A percentile compares a stretch with the other conserved stretches of the same genome.
phyloP scores from a whole-genome alignment of 2,329 filamentous ascomycete genomes.

The Aspergillus arachidicola region DNA sequence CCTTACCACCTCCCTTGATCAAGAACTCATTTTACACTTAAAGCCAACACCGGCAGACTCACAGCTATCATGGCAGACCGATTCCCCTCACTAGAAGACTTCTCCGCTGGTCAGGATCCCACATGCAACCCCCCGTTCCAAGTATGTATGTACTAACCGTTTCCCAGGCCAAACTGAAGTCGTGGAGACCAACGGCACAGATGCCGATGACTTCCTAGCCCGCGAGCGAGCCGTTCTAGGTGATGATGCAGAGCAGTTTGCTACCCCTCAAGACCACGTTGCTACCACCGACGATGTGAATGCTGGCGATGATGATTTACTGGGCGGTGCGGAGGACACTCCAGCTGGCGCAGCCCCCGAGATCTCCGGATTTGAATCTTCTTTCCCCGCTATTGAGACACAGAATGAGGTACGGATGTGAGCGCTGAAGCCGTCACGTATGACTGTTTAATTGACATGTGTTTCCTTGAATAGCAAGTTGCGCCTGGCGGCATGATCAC shows the following conservation, averaged over 20 bases:
- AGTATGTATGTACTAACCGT: constrained; percentile 29
- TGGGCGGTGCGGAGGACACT: constrained; percentile 59
- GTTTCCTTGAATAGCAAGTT: constrained; percentile 58
- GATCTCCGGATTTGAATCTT: constrained; percentile 74
- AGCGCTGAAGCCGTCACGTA: not conserved
- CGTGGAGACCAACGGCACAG: constrained; percentile 48
- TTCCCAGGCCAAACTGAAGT: constrained; percentile 38
- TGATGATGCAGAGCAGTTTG: constrained; percentile 90
- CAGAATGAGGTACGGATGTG: constrained; percentile 65
- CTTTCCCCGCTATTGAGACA: constrained; percentile 82
- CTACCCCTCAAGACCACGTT: constrained; percentile 68
- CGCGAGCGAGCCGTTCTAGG: constrained; percentile 89
- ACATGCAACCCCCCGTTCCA: constrained; percentile 19
- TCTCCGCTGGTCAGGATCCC: constrained; percentile 59
- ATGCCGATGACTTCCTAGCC: constrained; percentile 81
- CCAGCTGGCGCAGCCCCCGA: constrained; percentile 33
- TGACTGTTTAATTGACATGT: constrained; percentile 16
- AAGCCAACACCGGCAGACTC: not conserved
- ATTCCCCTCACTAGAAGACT: constrained; percentile 78
- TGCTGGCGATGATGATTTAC: constrained; percentile 65
- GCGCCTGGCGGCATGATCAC: constrained; percentile 80
- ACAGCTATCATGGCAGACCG: constrained; percentile 68
- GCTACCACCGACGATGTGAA: constrained; percentile 64
- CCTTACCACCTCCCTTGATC: constrained; percentile 12
- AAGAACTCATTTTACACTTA: constrained; percentile 5